Evolutionary conservation across 495 filamentous ascomycete species (phyloP), one percentile per base, ranked within the genome.

Genomic region (Penicillium herquei): DNA sequence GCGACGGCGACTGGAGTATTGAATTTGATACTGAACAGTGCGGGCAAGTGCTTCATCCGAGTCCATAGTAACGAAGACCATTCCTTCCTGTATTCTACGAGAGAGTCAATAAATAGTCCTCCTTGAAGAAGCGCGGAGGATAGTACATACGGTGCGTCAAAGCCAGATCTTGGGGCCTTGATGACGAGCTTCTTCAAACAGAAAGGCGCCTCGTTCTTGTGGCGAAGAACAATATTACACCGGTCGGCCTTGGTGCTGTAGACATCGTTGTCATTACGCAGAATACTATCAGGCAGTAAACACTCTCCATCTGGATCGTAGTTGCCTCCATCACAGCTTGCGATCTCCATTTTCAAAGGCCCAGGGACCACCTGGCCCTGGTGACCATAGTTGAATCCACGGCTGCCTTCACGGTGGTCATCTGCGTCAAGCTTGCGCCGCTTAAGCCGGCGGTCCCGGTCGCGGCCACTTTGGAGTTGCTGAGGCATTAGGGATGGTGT

Each of bases 1-100:
- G 17, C 63, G 63, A 39, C 62, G 70, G 26, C 55, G 42, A 30
- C 41, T 70, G 49, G 55, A 71, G 56, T 90, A 91, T 56, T 87
- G 83, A 18, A 94, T 86, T 54, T 90, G 84, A 61, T 93, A 94
- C 44, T 81, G 78, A 9, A 87, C 83, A 6, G 91, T 93, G 47
- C 88, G 81, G 34, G 74, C 76, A 30, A 94, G 70, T 13, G 96
- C 77, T 51, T 93, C 88, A 54, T 92, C 82, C 11, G 82, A 78
- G 14, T 82, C 80, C 92, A 96, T 96, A 6, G 89, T 84, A 37
- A 97, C 81, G 66, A 97, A 96, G 6, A 98, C 83, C 86, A 96
- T 89, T 18, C 93, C 93, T 78, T 95, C 91, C 74, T 92, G 89
- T 45, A 96, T 87, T 49, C 90, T 95, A 61, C 26, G 9, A 8